Base-by-base conservation (phyloP, 2,329 filamentous ascomycete genomes). In the Geosmithia morbida region DNA sequence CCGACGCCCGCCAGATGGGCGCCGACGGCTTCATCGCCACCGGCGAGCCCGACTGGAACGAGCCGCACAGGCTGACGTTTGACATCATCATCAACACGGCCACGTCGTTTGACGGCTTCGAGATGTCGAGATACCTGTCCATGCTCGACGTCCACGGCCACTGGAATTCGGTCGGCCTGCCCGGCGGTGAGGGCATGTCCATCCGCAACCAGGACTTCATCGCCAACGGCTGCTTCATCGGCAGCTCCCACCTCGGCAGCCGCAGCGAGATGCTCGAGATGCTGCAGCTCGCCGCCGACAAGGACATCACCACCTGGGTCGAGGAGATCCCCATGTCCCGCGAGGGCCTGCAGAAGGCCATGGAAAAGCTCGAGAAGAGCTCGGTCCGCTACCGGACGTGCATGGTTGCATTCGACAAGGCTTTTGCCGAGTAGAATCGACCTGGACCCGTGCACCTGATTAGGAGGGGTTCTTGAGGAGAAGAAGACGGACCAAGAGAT, bases 131-230 rank as follows among this genome's bases (percentile, higher is more conserved):
- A 52, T 94, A 92, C 68, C 77, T 94, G 57, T 77, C 75, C 51
- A 75, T 88, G 56, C 75, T 94, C 61, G 87, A 90, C 65, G 81
- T 90, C 49, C 85, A 88, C 66, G 85, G 83, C 49, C 76, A 74
- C 59, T 92, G 85, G 78, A 77, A 90, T 61, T 85, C 76, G 57
- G 84, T 90, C 47, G 86, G 85, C 41, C 71, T 92, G 58, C 86
- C 86, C 2, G 85, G 88, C 60, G 83, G 86, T 51, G 19, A 82
- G 43, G 78, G 86, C 11, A 78, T 85, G 49, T 66, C 71, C 48
- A 72, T 92, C 54, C 80, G 77, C 66, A 81, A 84, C 46, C 83
- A 88, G 69, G 78, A 79, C 59, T 83, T 94, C 57, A 72, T 86
- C 50, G 64, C 64, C 53, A 94, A 90, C 65, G 87, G 87, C 41